phyloP scores from a whole-genome alignment of 2,329 filamentous ascomycete species.

The Botrytis sinoallii region DNA sequence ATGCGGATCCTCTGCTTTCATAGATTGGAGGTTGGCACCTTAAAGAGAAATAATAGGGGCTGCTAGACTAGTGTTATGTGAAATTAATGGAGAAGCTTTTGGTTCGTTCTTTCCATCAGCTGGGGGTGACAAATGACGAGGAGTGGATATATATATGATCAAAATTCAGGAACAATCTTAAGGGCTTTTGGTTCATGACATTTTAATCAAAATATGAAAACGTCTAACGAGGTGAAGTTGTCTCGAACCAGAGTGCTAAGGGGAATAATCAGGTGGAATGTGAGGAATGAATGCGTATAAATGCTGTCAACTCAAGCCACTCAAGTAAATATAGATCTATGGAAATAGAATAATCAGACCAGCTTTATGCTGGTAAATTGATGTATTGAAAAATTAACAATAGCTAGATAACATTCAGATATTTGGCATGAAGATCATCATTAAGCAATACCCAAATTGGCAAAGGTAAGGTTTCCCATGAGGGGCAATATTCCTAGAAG shows the following conservation, averaged over 20 bases:
- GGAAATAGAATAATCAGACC: conserved; percentile 6
- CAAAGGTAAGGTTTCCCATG: not conserved
- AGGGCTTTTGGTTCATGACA: not conserved
- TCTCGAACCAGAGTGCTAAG: not conserved
- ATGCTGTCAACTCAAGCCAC: not conserved
- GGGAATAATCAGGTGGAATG: not conserved
- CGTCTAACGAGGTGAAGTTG: not conserved
- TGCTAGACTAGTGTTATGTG: conserved; percentile 9
- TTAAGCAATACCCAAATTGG: conserved; percentile 3
- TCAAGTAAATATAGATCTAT: not conserved
- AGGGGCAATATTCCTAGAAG: not conserved
- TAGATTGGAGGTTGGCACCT: conserved; percentile 8
- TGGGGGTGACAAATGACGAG: conserved; percentile 12
- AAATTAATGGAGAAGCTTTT: conserved; percentile 13
- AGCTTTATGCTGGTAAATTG: not conserved
- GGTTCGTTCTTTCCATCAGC: not conserved
- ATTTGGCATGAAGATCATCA: conserved; percentile 4
- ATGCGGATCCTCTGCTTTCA: conserved; percentile 14
- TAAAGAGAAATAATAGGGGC: conserved; percentile 12
- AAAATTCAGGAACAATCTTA: not conserved
- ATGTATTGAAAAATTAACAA: not conserved
- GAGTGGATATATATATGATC: conserved; percentile 1
- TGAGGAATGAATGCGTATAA: not conserved
- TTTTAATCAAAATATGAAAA: conserved; percentile 1
- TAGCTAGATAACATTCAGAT: not conserved